Evolutionary conservation across 768 basidiomycete species (phyloP), one percentile per base, ranked within the genome.

Genomic region (Coprinopsis strossmayeri): DNA sequence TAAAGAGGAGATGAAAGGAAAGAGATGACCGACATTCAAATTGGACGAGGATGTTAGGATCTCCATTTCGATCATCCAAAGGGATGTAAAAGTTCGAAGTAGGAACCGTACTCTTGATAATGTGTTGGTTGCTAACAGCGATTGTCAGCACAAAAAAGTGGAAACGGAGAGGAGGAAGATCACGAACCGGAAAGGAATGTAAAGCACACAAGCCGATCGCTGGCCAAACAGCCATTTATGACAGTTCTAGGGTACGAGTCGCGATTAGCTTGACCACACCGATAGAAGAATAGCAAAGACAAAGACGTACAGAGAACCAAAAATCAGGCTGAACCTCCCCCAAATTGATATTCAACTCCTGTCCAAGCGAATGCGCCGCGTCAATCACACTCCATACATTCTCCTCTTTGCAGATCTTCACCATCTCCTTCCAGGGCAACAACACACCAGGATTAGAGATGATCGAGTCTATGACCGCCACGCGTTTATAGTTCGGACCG

Each of bases 181-280:
- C 11, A 50, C 64, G 34, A 35, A 72, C 75, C 74, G 61, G 50
- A 64, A 72, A 0, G 89, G 85, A 3, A 88, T 85, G 59, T 92
- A 93, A 13, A 93, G 67, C 15, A 84, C 69, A 0, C 87, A 81
- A 38, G 74, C 80, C 1, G 78, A 69, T 3, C 90, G 74, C 61
- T 87, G 84, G 2, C 78, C 72, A 55, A 73, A 82, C 1, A 91
- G 66, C 90, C 91, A 94, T 64, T 93, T 92, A 64, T 92, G 86
- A 54, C 84, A 85, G 56, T 91, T 91, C 79, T 87, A 52, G 23
- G n/a, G n/a, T n/a, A n/a, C n/a, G n/a, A n/a, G n/a, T n/a, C n/a
- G n/a, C n/a, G n/a, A n/a, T n/a, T n/a, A n/a, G n/a, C n/a, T n/a
- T n/a, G n/a, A n/a, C n/a, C n/a, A n/a, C n/a, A n/a, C n/a, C n/a